Evolutionary conservation across 805 yeast species (phyloP), one percentile per base, ranked within the genome.

Genomic region (Lipomyces chichibuensis): DNA sequence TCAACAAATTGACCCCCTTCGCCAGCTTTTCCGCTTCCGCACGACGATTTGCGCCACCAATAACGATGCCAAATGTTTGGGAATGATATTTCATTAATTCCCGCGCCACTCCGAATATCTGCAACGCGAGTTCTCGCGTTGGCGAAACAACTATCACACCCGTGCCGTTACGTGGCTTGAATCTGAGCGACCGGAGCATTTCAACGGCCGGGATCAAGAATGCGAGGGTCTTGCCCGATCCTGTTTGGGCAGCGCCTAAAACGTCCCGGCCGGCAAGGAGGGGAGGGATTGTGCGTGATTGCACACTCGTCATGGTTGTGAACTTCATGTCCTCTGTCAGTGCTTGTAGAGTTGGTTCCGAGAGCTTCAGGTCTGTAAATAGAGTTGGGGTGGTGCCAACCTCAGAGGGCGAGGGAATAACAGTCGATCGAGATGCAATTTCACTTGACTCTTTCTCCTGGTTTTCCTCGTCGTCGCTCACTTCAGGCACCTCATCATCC

Each of bases 171-270:
- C 98, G 87, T 64, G 99, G 98, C 80, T 94, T 95, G 83, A 93
- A 95, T 77, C 90, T 92, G 75, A 95, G 84, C 20, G 97, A 88
- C 76, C 93, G 90, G 64, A 95, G 83, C 81, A 92, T 81, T 80
- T 95, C 99, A 71, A 95, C 89, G 39, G 99, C 99, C 14, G 99
- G 99, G 67, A 95, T 85, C 75, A 95, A 82, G 74, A 95, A 95
- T 9, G 99, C 98, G 69, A 96, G 81, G 0, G 99, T 95, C 81
- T 95, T 95, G 77, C 99, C 99, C 0, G 98, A 92, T 63, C 99
- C 99, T 2, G 99, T 95, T 81, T 93, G 94, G 65, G 99, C 99
- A n/a, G 99, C 99, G 72, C 99, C 99, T 63, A 95, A 84, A 25
- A 96, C 98, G 80, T 95, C 99, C 74, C 94, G 87, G 56, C 99